Base-by-base conservation (phyloP, 2,329 filamentous ascomycete species). In the Neofusicoccum ribis region DNA sequence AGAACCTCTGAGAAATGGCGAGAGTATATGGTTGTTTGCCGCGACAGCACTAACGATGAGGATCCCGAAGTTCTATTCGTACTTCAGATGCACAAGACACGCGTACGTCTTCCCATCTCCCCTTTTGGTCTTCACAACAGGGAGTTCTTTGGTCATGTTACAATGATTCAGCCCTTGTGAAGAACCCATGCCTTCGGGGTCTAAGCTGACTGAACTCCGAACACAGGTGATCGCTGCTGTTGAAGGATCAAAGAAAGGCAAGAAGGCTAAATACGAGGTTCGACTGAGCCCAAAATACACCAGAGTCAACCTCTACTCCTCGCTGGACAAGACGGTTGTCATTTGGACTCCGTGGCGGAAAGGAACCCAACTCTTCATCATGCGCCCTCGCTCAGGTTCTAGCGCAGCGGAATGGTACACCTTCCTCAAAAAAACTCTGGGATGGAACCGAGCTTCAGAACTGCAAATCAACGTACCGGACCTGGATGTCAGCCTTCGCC, bases 381-480 rank as follows among this genome's bases (percentile, higher is more conserved):
- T 90, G 74, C 83, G 86, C 36, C 83, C 88, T 5, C 83, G 85
- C 12, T 88, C 88, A 17, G 81, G 83, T 2, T 84, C 86, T 5
- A 85, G 85, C 69, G 85, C 87, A 6, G 84, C 88, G 9, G 88
- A 90, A 72, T 90, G 88, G 88, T 89, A 88, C 71, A 89, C 87
- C 0, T 89, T 89, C 68, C 78, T 90, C 14, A 80, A 84, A 12
- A 84, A 85, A 61, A 79, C 84, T 7, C 77, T 90, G 20, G 88
- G 88, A 43, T 86, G 83, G 82, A 79, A 82, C 51, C 82, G 86
- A 63, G 81, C 85, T 4, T 79, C 80, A 43, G 83, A 83, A 37
- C 78, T 90, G 9, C 82, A 86, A 63, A 83, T 90, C 69, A 83
- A 85, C 66, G 84, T 90, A 11, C 88, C 88, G 1, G 87, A 89